A percentile compares a stretch with the other conserved stretches of the same genome.
phyloP scores from a whole-genome alignment of 768 basidiomycete species.

The Mycena indigotica region DNA sequence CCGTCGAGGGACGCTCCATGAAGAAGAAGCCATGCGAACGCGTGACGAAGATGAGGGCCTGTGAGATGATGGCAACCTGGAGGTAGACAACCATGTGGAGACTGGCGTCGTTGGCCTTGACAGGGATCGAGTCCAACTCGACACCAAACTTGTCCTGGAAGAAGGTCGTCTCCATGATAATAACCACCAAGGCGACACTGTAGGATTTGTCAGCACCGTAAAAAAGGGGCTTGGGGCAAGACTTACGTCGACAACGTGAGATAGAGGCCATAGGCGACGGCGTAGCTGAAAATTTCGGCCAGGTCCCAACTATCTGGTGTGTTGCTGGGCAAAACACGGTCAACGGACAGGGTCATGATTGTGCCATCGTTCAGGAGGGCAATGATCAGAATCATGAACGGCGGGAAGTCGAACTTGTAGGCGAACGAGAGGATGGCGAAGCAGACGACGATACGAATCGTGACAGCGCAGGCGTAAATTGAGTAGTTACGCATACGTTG shows the following conservation, averaged over 20 bases:
- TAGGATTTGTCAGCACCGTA: slow-evolving; percentile 1
- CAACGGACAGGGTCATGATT: slow-evolving; percentile 97
- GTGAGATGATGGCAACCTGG: slow-evolving; percentile 98
- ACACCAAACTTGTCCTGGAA: slow-evolving; percentile 90
- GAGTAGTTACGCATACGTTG: slow-evolving; percentile 99
- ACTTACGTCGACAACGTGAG: slow-evolving; percentile 88
- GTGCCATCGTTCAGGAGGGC: slow-evolving; percentile 97
- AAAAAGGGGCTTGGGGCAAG: slow-evolving; percentile 7
- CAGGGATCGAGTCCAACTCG: slow-evolving; percentile 41
- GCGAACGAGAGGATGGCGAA: slow-evolving; percentile 94
- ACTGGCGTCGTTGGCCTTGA: slow-evolving; percentile 63
- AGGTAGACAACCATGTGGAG: slow-evolving; percentile 92
- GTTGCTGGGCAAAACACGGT: slow-evolving; percentile 91
- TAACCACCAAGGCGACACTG: slow-evolving; percentile 76
- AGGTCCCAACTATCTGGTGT: slow-evolving; percentile 96
- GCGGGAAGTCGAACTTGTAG: slow-evolving; percentile 98
- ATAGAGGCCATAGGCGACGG: slow-evolving; percentile 94
- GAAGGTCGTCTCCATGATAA: slow-evolving; percentile 86
- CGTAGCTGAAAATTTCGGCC: slow-evolving; percentile 94
- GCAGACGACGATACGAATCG: slow-evolving; percentile 98
- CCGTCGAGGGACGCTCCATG: slow-evolving; percentile 91
- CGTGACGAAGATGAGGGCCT: slow-evolving; percentile 95
- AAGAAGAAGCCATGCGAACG: slow-evolving; percentile 96
- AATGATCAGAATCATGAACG: slow-evolving; percentile 99
- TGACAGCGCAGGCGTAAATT: slow-evolving; percentile 93